Base-by-base conservation (phyloP, 352 stramenopile species). In the Phytophthora quininea region DNA sequence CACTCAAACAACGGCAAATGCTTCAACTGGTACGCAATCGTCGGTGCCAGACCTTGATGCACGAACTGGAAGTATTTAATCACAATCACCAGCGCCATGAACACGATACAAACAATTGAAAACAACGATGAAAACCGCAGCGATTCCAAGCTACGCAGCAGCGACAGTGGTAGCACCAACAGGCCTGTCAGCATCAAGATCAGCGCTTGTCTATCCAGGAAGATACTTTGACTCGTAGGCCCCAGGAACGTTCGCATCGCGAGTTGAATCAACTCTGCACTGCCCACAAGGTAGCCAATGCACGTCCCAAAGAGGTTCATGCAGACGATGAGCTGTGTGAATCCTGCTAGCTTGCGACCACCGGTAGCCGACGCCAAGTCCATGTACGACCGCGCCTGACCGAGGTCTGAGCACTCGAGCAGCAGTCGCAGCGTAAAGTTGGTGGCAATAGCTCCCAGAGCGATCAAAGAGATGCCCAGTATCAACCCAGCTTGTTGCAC, bases 1-100 rank as follows among this genome's bases (percentile, higher is more conserved):
- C 83, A 92, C 54, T 95, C 77, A 59, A 91, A 91, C 14, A 97
- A 75, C 42, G 69, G 74, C 49, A 97, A 61, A 70, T 94, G 88
- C 40, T 84, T 69, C 14, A 93, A 71, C 68, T 96, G 88, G 66
- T 90, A 93, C 3, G 58, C 51, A 27, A 96, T 92, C 42, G 79
- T 76, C 6, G 71, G 84, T 0, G 86, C 84, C 30, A 84, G 65
- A 0, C 82, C 88, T 53, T 83, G 53, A 58, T 93, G 83, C 46
- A 92, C 84, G 58, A 95, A 97, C 71, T 94, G 80, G 66, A 93
- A 94, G 74, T 97, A 97, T 76, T 95, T 96, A 74, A 91, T 83
- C 47, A 96, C 80, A 52, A 97, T 90, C n/a, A 93, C 86, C 19
- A 94, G 54, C 49, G 86, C 77, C 82, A 97, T 93, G 70, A 95